Base-by-base conservation (phyloP, 2,329 filamentous ascomycete genomes). In the Pseudocercospora musae region DNA sequence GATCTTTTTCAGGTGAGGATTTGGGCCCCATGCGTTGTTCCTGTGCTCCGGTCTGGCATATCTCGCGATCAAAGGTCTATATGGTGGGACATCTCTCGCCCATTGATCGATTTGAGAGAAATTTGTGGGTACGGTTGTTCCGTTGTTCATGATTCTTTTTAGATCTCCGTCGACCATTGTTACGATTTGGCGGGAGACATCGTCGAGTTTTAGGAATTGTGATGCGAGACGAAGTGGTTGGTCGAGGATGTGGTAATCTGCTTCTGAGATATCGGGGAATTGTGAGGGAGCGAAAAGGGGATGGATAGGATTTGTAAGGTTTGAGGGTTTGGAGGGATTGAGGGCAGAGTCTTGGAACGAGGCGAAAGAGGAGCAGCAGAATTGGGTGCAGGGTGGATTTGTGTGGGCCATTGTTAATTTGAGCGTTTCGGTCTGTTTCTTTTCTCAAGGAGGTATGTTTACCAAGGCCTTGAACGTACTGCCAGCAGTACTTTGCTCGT, bases 101-200 rank as follows among this genome's bases (percentile, higher is more conserved):
- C 40, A 44, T 18, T 44, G 15, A 44, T 44, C 40, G 9, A 44
- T 20, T 8, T 44, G 40, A 2, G 1, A 3, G 3, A 20, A 44
- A 44, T 6, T 44, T 8, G 40, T 44, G 1, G 40, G 6, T 44
- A 21, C 9, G 3, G 4, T 20, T 10, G 33, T 40, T 13, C 18
- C 49, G 9, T 44, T 44, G 9, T n/a, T 18, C 9, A 10, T 31
- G 5, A 54, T 31, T 6, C 10, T 29, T 18, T 54, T 46, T 13
- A 53, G 8, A 20, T 49, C 52, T 11, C 58, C 58, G 21, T 60
- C 58, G 8, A 52, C 42, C 58, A 60, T 60, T 4, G 57, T 25
- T 2, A 60, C 58, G 40, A 62, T 57, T 11, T 48, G 20, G 4
- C 20, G 15, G 3, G 42, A 11, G 4, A 58, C 53, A 52, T 48